Base-by-base conservation (phyloP, 345 rosid species). In the Boechera divaricarpa region DNA sequence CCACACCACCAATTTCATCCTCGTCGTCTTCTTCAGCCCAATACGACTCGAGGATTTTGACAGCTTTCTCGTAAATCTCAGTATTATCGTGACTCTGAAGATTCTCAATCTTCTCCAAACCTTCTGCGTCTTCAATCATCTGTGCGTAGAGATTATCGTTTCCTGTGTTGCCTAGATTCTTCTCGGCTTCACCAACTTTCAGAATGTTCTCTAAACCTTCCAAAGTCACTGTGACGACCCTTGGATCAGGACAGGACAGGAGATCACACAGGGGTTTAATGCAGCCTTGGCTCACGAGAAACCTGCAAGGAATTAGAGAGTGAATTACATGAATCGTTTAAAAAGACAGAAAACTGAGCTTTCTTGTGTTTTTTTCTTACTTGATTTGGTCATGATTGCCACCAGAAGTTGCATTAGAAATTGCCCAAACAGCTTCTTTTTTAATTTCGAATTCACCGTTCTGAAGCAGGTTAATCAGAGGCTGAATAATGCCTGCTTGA, bases 401-500 rank as follows among this genome's bases (percentile, higher is more conserved):
- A 71, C 92, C 94, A 77, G 88, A 82, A 16, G 92, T 91, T 38
- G 90, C 91, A 77, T 91, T 89, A 41, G 92, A 86, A 38, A 91
- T 77, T 35, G 90, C 94, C 97, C 97, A 91, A 28, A 86, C 91
- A 78, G 97, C 91, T 85, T 91, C 97, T 62, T 87, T 91, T 79
- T 89, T 91, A 26, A 88, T 80, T 63, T 88, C 94, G 64, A 89
- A 91, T 61, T 89, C 92, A 4, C 91, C 89, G 69, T 70, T 84
- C 70, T 85, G 84, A 70, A 91, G 90, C 39, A 91, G 70, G 28
- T 82, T 73, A 65, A 91, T 81, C 12, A 91, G 73, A 67, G 89
- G 92, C 4, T 65, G 81, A 33, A 88, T 63, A 58, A 89, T 76
- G 62, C 83, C 81, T 52, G 89, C 87, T 70, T 83, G 81, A 76